Evolutionary conservation across 2,329 filamentous ascomycete genomes (phyloP), one percentile per base, ranked within the genome.

Genomic region (Ilyonectria mors-panacis): DNA sequence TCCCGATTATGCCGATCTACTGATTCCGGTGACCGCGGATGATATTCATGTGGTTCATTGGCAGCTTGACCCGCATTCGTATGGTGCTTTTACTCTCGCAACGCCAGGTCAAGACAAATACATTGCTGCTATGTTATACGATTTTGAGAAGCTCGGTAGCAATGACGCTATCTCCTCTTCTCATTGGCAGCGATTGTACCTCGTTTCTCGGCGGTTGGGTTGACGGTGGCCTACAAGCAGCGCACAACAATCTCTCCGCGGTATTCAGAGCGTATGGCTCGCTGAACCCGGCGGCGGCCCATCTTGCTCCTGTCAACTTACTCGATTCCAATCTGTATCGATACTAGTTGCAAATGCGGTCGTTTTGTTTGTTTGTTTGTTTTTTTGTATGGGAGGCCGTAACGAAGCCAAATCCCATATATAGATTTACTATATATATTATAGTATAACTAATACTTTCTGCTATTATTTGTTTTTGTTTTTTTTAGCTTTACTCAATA

Each of bases 101-200:
- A 17, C n/a, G 3, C 47, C 23, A n/a, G 47, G 47, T 9, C 47
- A 50, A 15, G 47, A 50, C 23, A 50, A 23, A 7, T 10, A 50
- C 19, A 50, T 50, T 26, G 26, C 47, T 3, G 26, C 47, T 15
- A 28, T 50, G 47, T 50, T 50, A 7, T 50, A 50, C 8, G 47
- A 28, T 26, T 50, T 28, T n/a, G 47, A 50, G 47, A 50, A 50
- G 47, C 47, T 50, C 23, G n/a, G n/a, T n/a, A 50, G n/a, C 47
- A 6, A n/a, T 17, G n/a, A 30, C 47, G 13, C 28, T 12, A 3
- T 50, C 47, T 50, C 47, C 23, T 12, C 23, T 50, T 30, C 26
- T 50, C 6, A 30, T 28, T 15, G 30, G 30, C 13, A 50, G 47
- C 47, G 47, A 28, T 7, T 50, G 47, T 6, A 50, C 47, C 23